Evolutionary conservation across 257 asterid species (phyloP), one percentile per base, ranked within the genome.

Genomic region (Solanum corneliomulleri): DNA sequence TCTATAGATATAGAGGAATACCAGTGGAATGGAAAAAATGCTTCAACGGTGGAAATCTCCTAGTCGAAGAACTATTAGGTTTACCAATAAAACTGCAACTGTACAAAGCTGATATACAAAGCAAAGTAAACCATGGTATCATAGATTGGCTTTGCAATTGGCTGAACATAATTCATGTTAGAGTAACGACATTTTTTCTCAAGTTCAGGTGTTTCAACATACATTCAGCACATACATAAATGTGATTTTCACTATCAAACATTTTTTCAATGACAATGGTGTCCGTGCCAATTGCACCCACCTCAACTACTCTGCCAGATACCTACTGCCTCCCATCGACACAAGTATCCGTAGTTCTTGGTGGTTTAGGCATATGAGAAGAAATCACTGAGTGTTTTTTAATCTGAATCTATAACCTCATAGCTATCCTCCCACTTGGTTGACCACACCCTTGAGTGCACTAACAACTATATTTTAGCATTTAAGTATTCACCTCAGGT

Each of bases 21-120:
- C 98, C 98, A 88, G 99, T 94, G 84, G 98, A 91, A 86, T 97
- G 98, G 89, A 94, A 78, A 87, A 89, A 93, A 69, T 94, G 95
- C 89, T 88, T 93, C 37, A 87, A 86, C 23, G 86, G 71, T 29
- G 89, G 89, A 75, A 90, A 69, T 69, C 89, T 90, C 27, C 88
- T 77, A 86, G 93, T 84, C 18, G 85, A 90, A 90, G 88, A 90
- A 41, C 86, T 88, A 86, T 84, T 87, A 70, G 62, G 90, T 29
- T 86, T 91, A 85, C 86, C 89, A 85, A 72, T 49, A 77, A 78
- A 84, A 89, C 86, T 15, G 89, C 75, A 85, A 81, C 92, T 78
- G 85, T 90, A 81, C 23, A 88, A 85, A 76, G 90, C 95, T 86
- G 92, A 89, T 82, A 89, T 41, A 88, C 80, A 84, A 72, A 52